Conservation (phyloP, 352 stramenopile species). For the Pythium grandisporangium region DNA sequence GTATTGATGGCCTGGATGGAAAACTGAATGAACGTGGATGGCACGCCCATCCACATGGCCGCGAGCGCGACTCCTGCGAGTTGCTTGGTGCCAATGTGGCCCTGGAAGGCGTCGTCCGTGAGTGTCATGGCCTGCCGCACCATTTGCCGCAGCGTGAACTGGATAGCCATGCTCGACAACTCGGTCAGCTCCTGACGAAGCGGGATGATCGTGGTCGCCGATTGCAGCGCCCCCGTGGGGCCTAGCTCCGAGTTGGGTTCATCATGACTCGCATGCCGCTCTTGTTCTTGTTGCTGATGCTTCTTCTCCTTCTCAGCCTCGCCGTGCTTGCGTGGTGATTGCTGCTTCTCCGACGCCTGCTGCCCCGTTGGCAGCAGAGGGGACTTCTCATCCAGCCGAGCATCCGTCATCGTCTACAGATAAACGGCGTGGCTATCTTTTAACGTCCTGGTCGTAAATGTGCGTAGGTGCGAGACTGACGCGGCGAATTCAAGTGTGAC, state of each 20-base stretch:
- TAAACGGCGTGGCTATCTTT: too few species aligned
- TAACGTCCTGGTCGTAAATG: too few species aligned
- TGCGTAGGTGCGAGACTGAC: too few species aligned
- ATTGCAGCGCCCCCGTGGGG: too few species aligned
- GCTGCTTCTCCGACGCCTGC: too few species aligned
- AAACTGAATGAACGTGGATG: conserved; percentile 34
- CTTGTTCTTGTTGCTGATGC: too few species aligned
- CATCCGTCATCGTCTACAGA: too few species aligned
- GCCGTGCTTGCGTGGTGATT: background rate
- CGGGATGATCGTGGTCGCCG: conserved; percentile 11
- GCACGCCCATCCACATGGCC: conserved; percentile 36
- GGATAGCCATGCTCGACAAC: conserved; percentile 28
- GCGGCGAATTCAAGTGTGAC: too few species aligned
- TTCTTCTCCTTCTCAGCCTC: too few species aligned
- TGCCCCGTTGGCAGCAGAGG: too few species aligned
- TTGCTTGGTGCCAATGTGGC: conserved; percentile 36
- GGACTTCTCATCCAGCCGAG: background rate
- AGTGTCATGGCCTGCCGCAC: conserved; percentile 36
- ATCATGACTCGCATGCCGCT: too few species aligned
- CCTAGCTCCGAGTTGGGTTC: too few species aligned
- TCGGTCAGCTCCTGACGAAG: conserved; percentile 24
- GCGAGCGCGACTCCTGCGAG: conserved; percentile 28
- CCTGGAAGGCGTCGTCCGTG: conserved; percentile 32
- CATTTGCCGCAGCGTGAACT: conserved; percentile 33
- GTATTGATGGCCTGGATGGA: conserved; percentile 39